Conservation (phyloP, 441 rosid genomes). For the Aquilaria agallochum region DNA sequence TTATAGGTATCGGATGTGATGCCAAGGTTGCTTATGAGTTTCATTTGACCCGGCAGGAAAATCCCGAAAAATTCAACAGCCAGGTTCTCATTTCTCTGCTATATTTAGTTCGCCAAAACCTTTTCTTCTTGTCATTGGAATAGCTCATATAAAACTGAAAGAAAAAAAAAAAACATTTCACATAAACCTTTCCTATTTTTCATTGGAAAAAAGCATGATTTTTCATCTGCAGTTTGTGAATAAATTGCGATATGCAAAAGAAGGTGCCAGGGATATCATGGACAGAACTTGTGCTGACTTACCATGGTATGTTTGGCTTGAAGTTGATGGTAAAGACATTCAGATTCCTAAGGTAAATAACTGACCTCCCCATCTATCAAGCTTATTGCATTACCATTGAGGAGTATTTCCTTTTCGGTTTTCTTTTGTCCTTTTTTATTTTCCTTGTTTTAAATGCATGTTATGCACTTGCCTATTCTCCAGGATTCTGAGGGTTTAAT, state of each 20-base stretch:
- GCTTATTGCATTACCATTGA: constrained; percentile 1
- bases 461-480: constrained; percentile 8
- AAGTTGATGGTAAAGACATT: constrained; percentile 68
- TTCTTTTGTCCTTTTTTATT: constrained; percentile 8
- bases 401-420: background rate
- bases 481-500: constrained; percentile 71
- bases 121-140: too few species aligned
- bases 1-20: constrained; percentile 69
- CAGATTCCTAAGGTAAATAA: constrained; percentile 56
- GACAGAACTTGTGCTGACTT: constrained; percentile 76
- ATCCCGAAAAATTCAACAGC: constrained; percentile 64
- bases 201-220: background rate
- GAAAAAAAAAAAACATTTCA: too few species aligned
- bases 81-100: constrained; percentile 27
- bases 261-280: constrained; percentile 76
- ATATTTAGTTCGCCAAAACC: background rate
- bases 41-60: constrained; percentile 57
- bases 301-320: constrained; percentile 78
- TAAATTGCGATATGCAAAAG: constrained; percentile 69
- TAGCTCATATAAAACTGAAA: too few species aligned
- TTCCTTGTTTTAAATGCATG: constrained; percentile 8
- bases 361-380: too few species aligned
- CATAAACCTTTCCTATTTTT: too few species aligned
- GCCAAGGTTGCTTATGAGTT: constrained; percentile 80
- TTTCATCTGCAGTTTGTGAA: constrained; percentile 52